phyloP scores from a whole-genome alignment of 371 early-diverging fungal species.

The Mucor irregularis region DNA sequence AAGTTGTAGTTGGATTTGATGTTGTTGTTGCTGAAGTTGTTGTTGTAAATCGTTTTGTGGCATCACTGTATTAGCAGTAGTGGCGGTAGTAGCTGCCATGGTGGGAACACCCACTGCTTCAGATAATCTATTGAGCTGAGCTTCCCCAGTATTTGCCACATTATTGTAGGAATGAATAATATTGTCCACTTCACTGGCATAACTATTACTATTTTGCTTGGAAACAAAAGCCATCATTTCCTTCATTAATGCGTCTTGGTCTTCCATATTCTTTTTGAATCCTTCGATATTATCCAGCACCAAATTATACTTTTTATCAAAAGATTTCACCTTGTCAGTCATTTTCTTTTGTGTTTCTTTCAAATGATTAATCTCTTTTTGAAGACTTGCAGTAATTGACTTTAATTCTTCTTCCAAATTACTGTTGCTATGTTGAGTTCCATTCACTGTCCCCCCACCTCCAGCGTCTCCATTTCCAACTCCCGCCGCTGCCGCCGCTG shows the following conservation, averaged over 20 bases:
- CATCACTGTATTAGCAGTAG: background rate
- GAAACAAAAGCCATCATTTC: constrained; percentile 14
- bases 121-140: constrained; percentile 7
- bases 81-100: background rate
- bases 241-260: constrained; percentile 23
- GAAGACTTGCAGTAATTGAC: constrained; percentile 30
- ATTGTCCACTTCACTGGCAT: constrained; percentile 3
- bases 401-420: constrained; percentile 22
- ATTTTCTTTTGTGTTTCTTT: constrained; percentile 37
- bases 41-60: background rate
- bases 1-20: background rate
- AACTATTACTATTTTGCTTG: constrained; percentile 8
- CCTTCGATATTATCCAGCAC: constrained; percentile 18
- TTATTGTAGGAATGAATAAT: constrained; percentile 7
- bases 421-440: too few relatives aligned
- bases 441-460: too few relatives aligned
- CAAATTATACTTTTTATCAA: constrained; percentile 23
- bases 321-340: constrained; percentile 20
- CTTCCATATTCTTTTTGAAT: constrained; percentile 22
- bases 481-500: background rate
- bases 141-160: constrained; percentile 10
- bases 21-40: constrained; percentile 2
- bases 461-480: too few relatives aligned
- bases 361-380: constrained; percentile 46
- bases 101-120: background rate